These are phyloP conservation scores for Mimosa bimucronata DNA, from an alignment of 306 rosid species.

Conservation along the genomic window DNA sequence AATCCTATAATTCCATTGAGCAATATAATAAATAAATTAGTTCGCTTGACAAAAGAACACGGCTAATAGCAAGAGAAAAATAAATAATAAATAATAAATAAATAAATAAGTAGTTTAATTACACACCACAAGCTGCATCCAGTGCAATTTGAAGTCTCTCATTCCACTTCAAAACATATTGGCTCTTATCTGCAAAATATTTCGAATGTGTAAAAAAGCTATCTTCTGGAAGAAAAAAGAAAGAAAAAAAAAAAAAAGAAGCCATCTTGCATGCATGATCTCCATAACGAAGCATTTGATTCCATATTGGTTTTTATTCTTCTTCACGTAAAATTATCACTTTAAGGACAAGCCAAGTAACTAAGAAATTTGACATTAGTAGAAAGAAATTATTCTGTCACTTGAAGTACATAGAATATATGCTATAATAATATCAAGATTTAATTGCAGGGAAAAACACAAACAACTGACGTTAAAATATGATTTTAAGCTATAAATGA, in stretches of 20 bases:
- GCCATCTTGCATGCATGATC: background rate
- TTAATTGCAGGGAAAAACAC: too few relatives aligned
- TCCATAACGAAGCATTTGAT: background rate
- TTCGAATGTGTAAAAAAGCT: too few relatives aligned
- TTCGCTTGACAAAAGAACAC: too few relatives aligned
- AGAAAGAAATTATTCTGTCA: background rate
- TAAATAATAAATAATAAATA: background rate
- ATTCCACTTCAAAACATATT: slow-evolving; percentile 35
- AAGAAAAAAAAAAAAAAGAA: too few relatives aligned
- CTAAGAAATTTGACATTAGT: too few relatives aligned
- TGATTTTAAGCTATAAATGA: background rate
- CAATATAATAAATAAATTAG: too few relatives aligned
- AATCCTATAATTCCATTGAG: slow-evolving; percentile 16
- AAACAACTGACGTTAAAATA: background rate
- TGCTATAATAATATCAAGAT: too few relatives aligned
- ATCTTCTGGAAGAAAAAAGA: too few relatives aligned
- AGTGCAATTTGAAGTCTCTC: slow-evolving; percentile 33
- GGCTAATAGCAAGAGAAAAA: too few relatives aligned
- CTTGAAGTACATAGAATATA: too few relatives aligned
- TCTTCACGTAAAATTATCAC: background rate
- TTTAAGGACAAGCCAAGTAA: background rate
- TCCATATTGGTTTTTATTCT: background rate
- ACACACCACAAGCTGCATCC: slow-evolving; percentile 33
- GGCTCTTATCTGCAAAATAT: background rate
- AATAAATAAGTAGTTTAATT: too few relatives aligned